Evolutionary conservation across 2,329 filamentous ascomycete genomes (phyloP), one percentile per base, ranked within the genome.

Genomic region (Colletotrichum navitas): DNA sequence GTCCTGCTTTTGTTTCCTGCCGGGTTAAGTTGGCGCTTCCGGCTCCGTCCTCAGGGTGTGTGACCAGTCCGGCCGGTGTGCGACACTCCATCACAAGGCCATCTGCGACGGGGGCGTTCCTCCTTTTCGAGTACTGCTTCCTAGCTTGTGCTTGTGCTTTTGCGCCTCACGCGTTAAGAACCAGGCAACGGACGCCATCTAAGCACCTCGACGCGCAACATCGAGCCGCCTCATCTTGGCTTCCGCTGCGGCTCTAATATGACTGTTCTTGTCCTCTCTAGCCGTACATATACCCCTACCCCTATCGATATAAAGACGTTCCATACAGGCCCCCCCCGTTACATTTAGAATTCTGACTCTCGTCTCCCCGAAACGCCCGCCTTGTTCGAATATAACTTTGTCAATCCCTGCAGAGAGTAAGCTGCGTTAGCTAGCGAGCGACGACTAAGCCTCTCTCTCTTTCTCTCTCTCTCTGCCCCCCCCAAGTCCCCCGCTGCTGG

Each of bases 151-250:
- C 21, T 63, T 41, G 32, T n/a, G 47, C 61, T 34, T 63, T 34
- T 63, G 47, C 32, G 61, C 59, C 59, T 51, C n/a, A 18, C 7
- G n/a, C 29, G 32, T 49, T 24, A 18, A 39, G 41, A 61, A 24
- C 36, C 14, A 66, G 63, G 55, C 63, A 55, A 26, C 63, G 41
- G 52, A 58, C 55, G 29, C 36, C 26, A 26, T 41, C 45, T 49
- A 34, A 41, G 34, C 32, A 12, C 24, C 55, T 43, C 49, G 39
- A 67, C 63, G 67, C 24, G 32, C 55, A 55, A 54, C 24, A 41
- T 41, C 39, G 24, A 66, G 34, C 36, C 67, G 63, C 67, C 63
- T 70, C 61, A n/a, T 56, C 61, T 70, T 67, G 63, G 67, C 56
- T 61, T 51, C 59, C 24, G 32, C 59, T 62, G 45, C 21, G 26